Evolutionary conservation across 1,284 basidiomycete species (phyloP), one percentile per base, ranked within the genome.

Genomic region (Bjerkandera adusta): DNA sequence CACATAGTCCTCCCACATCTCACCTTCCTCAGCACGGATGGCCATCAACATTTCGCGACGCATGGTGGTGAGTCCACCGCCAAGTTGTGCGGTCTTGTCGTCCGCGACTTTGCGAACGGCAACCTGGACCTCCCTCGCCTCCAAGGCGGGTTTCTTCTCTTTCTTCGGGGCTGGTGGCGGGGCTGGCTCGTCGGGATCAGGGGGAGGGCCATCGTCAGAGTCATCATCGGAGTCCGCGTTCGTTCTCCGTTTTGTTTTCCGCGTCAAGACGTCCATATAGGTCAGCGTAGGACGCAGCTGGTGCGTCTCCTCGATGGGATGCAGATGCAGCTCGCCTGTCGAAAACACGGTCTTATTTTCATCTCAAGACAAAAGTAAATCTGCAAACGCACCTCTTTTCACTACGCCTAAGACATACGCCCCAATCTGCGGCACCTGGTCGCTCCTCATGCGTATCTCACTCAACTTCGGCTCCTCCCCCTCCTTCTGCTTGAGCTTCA

Each of bases 241-340:
- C 13, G 64, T 68, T 37, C 71, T 71, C 45, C 76, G 80, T 57
- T 73, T 77, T 51, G 65, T 71, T 68, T 83, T 88, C 39, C 79
- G 77, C 18, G 81, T 79, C 44, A 84, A 62, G 48, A 78, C 65
- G 59, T 91, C 89, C 54, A 91, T 72, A 64, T 91, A 87, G 7
- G 85, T 87, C 53, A 91, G 65, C 5, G 84, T 84, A 6, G 88
- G 88, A 36, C 88, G 79, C 56, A 91, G 73, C 63, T 91, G 89
- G 57, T 89, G 85, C 0, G 79, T 83, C 65, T 88, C 78, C 51
- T 66, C 75, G 57, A 91, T 78, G 34, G 86, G 86, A 60, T 91
- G 83, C n/a, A 91, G 69, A 63, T 90, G 79, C 35, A 91, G 66
- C 50, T 76, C 77, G 18, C 84, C 88, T 91, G 54, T 5, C 13